Base-by-base conservation (phyloP, 352 stramenopile species). In the Phytopythium helicoides region DNA sequence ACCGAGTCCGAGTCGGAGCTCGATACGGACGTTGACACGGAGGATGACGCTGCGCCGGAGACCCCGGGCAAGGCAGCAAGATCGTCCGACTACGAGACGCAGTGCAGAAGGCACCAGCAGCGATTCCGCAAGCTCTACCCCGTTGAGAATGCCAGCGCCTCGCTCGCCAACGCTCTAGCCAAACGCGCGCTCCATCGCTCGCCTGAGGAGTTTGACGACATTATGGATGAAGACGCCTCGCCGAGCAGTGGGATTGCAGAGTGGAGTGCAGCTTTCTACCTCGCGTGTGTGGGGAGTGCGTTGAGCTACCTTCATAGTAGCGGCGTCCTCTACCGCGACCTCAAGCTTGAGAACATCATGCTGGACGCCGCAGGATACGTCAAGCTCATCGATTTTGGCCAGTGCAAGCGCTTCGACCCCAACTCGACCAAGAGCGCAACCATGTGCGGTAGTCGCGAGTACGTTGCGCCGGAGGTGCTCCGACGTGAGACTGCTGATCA, bases 261-360 rank as follows among this genome's bases (percentile, higher is more conserved):
- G 36, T 58, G 83, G 42, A 62, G 82, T 46, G 73, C 77, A 0
- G 67, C 71, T 18, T 98, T 98, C 62, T 98, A 98, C 54, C 67
- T 94, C 7, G 81, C 79, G 4, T 95, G 96, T 56, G 94, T 98
- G 52, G 59, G 86, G 14, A 75, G 74, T 35, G 89, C 76, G 15
- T 60, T 92, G 28, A 66, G 85, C 62, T 93, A 92, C 39, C 61
- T 95, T 16, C 85, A 95, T 52, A 67, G 58, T 4, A 54, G 82
- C 26, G 73, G 65, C 22, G 66, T 90, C 56, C 67, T 95, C 25
- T 96, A 96, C 48, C 84, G 88, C 11, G 89, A 96, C 58, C 64
- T 97, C 15, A 97, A 97, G 62, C 76, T 90, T 9, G 88, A 97
- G 60, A 97, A 96, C 56, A 54, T 96, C 11, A 72, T 96, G 35